These are phyloP conservation scores for Echites panduratus DNA, from an alignment of 257 asterid genomes.

Conservation along the genomic window DNA sequence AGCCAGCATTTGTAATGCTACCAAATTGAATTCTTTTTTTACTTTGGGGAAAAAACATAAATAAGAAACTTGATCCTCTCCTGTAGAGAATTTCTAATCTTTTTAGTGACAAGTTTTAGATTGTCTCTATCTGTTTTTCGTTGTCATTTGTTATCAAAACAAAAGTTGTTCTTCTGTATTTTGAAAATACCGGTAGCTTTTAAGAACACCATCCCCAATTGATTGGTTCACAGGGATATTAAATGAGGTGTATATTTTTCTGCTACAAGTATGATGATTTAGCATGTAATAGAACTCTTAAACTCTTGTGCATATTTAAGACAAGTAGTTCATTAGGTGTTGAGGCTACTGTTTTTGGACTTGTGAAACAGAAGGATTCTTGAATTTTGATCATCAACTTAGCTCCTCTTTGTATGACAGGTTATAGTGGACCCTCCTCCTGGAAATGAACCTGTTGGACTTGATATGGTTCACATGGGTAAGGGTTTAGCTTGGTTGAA, in stretches of 20 bases:
- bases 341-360: background rate
- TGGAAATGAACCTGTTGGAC: slow-evolving; percentile 76
- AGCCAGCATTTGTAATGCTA: background rate
- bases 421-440: slow-evolving; percentile 72
- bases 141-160: background rate
- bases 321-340: background rate
- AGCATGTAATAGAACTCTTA: background rate
- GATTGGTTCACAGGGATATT: background rate
- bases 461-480: slow-evolving; percentile 88
- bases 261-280: background rate
- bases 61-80: background rate
- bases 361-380: background rate
- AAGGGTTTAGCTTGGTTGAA: slow-evolving; percentile 93
- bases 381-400: background rate
- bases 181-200: background rate
- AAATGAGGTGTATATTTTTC: background rate
- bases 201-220: background rate
- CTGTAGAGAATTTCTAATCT: background rate
- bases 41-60: background rate
- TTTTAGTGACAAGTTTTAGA: background rate
- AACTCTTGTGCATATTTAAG: background rate
- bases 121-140: background rate
- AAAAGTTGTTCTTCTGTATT: background rate
- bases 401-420: slow-evolving; percentile 28
- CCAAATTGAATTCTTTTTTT: background rate